A percentile compares a stretch with the other conserved stretches of the same genome.
phyloP scores from a whole-genome alignment of 257 asterid genomes.

The Nemophila menziesii region DNA sequence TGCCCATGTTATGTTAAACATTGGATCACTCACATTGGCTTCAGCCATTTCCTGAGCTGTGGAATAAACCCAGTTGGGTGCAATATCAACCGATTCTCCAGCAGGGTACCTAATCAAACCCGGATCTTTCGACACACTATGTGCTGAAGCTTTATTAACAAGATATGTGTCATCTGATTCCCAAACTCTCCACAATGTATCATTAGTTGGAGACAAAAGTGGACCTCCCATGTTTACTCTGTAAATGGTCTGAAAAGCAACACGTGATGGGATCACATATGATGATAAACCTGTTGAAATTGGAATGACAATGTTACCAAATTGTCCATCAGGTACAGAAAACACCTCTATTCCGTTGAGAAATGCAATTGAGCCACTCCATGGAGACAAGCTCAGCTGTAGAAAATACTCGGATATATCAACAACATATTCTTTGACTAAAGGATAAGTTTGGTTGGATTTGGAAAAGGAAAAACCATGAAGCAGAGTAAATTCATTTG shows the following conservation, averaged over 20 bases:
- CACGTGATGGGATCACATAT: conserved; percentile 11
- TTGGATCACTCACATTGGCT: conserved; percentile 20
- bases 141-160: conserved; percentile 15
- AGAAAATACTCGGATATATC: conserved; percentile 13
- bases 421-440: conserved; percentile 26
- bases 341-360: conserved; percentile 27
- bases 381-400: conserved; percentile 20
- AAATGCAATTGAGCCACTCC: conserved; percentile 21
- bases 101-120: conserved; percentile 16
- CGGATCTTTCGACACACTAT: conserved; percentile 14
- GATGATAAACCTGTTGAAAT: conserved; percentile 16
- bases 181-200: conserved; percentile 27
- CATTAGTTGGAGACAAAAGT: conserved; percentile 21
- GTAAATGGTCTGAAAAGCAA: conserved; percentile 21
- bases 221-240: conserved; percentile 29
- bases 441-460: conserved; percentile 7
- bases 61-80: conserved; percentile 25
- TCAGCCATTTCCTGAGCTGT: conserved; percentile 33
- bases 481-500: conserved; percentile 26
- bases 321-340: conserved; percentile 23
- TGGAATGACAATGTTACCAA: conserved; percentile 15
- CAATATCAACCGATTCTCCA: conserved; percentile 22
- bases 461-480: conserved; percentile 24
- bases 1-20: conserved; percentile 23
- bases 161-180: conserved; percentile 22